Base-by-base conservation (phyloP, 352 stramenopile genomes). In the Phytophthora capsici region DNA sequence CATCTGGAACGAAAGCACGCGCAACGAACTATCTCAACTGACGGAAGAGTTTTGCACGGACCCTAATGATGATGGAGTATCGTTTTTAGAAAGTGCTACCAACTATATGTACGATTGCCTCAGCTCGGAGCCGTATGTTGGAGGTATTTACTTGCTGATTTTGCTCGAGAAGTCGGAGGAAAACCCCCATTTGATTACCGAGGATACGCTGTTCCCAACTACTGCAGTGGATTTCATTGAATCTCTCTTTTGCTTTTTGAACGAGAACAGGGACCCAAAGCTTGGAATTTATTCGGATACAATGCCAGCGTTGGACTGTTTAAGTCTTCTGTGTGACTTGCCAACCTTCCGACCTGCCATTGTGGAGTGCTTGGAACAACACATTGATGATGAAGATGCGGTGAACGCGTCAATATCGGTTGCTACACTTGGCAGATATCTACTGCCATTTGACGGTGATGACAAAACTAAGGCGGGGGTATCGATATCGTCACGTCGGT, bases 101-200 rank as follows among this genome's bases (percentile, higher is more conserved):
- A 89, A 77, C 55, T 83, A 94, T 66, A 91, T 91, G 78, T 94
- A 94, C 56, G 84, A 93, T 66, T 91, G 84, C 51, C 49, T 94
- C 10, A 88, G 86, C 38, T 70, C 73, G 6, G 84, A 94, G 23
- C 84, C 86, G 9, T 75, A 78, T 23, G 75, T 93, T 41, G 84
- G 82, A 30, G 84, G 82, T 8, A 89, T 94, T 14, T 94, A 90
- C 58, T 47, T 94, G 16, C 66, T 72, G 2, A 78, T 93, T 37
- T 58, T 94, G 23, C 66, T 93, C 19, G 82, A 89, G 36, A 92
- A 90, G 57, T 80, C 71, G 1, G 66, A 81, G 10, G 77, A 80
- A 14, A 77, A 89, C 36, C 69, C 74, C 0, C 49, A 75, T 41
- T 43, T 65, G 0, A 81, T 94, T 41, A 84, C 77, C 1, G 73